Evolutionary conservation across 306 rosid genomes (phyloP), one percentile per base, ranked within the genome.

Genomic region (Clitoria ternatea): DNA sequence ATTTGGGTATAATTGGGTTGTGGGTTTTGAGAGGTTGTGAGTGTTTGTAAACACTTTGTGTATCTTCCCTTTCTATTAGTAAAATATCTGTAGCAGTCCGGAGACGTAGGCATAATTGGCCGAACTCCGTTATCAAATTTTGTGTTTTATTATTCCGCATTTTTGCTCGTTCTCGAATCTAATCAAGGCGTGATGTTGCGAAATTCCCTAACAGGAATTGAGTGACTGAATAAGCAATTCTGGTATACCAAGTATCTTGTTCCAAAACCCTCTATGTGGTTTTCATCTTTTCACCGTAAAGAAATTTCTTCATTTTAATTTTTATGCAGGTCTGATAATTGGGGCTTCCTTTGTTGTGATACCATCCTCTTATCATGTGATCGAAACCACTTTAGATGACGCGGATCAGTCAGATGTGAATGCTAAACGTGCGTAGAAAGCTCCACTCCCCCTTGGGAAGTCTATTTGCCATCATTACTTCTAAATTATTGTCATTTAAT

Each of bases 261-360:
- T 65, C 30, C 36, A 63, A 47, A 52, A 6, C 23, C 22, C 19
- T 54, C 19, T 35, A n/a, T 59, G 36, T 52, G 64, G 60, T 43
- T 64, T 64, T 23, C 2, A 29, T 36, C 48, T 23, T 12, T 43
- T 44, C 40, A 52, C 54, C 32, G 27, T 12, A 56, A 62, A 42
- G 40, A 33, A 61, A 60, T 55, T 62, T 49, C 63, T 62, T 70
- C 66, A 54, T 45, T 76, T 80, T 32, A 47, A 14, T 26, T 36
- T 66, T 35, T 36, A 47, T 78, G 44, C 85, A 90, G 94, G 96
- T 77, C 76, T 86, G 32, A 47, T 87, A 61, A 79, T 88, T 83
- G 94, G 88, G 39, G 82, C 78, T 66, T 83, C 96, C 24, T 87
- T 74, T 75, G 85, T 87, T 52, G 82, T 82, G 78, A 61, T 75